Evolutionary conservation across 495 filamentous ascomycete species (phyloP).

Genomic region (Symbiotaphrina buchneri): DNA sequence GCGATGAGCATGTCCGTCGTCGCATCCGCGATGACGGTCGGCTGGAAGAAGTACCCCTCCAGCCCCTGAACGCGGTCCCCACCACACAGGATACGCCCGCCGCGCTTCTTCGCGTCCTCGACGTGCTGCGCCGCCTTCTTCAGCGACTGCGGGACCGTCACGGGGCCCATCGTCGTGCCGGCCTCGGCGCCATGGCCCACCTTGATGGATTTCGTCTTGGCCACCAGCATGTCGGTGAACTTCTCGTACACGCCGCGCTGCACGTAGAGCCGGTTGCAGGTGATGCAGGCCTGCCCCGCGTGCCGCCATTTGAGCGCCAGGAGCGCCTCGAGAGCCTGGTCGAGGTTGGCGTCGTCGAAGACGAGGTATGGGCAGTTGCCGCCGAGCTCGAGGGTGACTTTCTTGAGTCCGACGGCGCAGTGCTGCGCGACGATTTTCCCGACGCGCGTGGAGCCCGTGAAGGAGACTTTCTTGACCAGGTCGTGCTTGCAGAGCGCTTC

Average conservation of each 20-base stretch:
- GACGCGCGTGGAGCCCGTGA: constrained; percentile 46
- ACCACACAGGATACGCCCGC: constrained; percentile 63
- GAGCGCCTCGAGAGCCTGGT: constrained; percentile 52
- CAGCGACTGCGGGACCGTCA: constrained; percentile 36
- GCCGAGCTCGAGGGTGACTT: constrained; percentile 48
- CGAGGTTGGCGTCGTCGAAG: constrained; percentile 44
- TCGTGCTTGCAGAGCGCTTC: constrained; percentile 40
- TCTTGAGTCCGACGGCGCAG: constrained; percentile 41
- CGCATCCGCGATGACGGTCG: constrained; percentile 77
- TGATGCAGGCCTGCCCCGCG: constrained; percentile 95
- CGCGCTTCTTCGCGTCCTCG: constrained; percentile 48
- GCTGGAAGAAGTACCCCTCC: constrained; percentile 70
- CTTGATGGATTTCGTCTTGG: constrained; percentile 47
- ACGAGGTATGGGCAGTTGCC: constrained; percentile 57
- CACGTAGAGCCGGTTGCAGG: constrained; percentile 80
- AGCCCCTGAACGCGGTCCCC: constrained; percentile 35
- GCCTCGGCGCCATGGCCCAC: constrained; percentile 56
- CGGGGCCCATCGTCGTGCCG: constrained; percentile 78
- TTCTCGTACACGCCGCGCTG: constrained; percentile 47
- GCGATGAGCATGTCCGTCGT: constrained; percentile 40
- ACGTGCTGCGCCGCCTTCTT: constrained; percentile 44
- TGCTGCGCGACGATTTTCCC: constrained; percentile 37
- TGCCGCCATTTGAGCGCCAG: constrained; percentile 88
- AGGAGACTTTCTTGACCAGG: constrained; percentile 47
- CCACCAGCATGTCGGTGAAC: constrained; percentile 45